Evolutionary conservation across 176 grass and related monocot species (phyloP), one percentile per base, ranked within the genome.

Genomic region (Coix lacrymajobi): DNA sequence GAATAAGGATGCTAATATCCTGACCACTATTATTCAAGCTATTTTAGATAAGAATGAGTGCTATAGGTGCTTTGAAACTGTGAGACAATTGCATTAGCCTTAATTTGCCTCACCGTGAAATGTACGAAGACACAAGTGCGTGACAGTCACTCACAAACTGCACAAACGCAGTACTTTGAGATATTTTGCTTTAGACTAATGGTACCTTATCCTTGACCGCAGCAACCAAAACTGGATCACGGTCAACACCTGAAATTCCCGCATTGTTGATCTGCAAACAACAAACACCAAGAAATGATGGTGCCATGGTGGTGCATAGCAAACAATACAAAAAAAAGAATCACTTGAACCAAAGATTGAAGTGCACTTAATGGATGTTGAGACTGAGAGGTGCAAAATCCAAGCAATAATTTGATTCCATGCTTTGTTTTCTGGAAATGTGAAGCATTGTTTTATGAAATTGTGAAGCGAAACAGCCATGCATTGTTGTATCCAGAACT

Each of bases 181-280:
- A 32, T 29, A 11, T 45, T 45, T 80, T 6, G 12, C 29, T 56
- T 36, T 33, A 68, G 36, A 57, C 10, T 36, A 49, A 51, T n/a
- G 66, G 29, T 67, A 86, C 88, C 84, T 86, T 79, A 32, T 90
- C 74, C 51, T 86, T 90, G 17, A 90, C 4, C 78, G 83, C 30
- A 0, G 88, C 78, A 79, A 83, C 48, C 24, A 90, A 73, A 83
- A 68, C 68, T 41, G 79, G 88, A 82, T 87, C 84, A 6, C 85
- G 68, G 14, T 76, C 30, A 36, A 88, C 86, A 61, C 89, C 89
- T 67, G 85, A 52, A 85, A 94, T 76, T 15, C 81, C 89, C 8
- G 84, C 92, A 76, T 92, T 94, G 11, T 94, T 94, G 66, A 94
- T 83, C 89, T 94, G 66, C 26, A 89, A 19, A 69, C 1, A 71